Conservation (phyloP, 164 flowering plant genomes). For the Aristolochia contorta region DNA sequence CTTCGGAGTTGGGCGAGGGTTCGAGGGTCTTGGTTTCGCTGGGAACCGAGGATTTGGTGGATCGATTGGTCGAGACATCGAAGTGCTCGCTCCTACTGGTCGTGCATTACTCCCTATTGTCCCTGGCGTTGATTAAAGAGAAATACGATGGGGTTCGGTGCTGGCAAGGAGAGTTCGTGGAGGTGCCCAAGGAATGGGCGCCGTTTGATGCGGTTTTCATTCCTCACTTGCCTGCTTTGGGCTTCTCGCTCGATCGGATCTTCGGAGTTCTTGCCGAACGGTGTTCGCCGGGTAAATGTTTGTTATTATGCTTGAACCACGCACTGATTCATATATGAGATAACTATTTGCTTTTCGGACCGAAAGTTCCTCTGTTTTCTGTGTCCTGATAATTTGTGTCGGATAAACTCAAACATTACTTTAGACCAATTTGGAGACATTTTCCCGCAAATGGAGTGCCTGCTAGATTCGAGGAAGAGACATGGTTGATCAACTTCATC, state of each 20-base stretch:
- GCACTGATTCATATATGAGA: too few species aligned
- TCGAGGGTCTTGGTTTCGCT: constrained; percentile 66
- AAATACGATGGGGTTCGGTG: constrained; percentile 66
- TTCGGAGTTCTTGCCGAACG: constrained; percentile 36
- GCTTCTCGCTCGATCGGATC: constrained; percentile 44
- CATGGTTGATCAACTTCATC: neutral
- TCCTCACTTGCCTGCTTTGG: constrained; percentile 67
- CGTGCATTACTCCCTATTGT: constrained; percentile 79
- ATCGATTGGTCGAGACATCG: constrained; percentile 36
- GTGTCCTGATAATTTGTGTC: neutral
- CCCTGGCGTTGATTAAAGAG: constrained; percentile 67
- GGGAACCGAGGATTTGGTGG: constrained; percentile 64
- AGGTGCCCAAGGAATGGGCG: constrained; percentile 75
- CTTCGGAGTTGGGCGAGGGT: constrained; percentile 34
- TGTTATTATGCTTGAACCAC: neutral
- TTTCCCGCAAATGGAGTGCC: neutral
- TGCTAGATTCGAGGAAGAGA: too few species aligned
- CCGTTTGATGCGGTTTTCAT: constrained; percentile 75
- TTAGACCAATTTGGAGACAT: neutral
- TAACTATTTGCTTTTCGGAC: neutral
- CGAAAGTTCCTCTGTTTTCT: neutral
- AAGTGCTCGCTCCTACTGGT: constrained; percentile 38
- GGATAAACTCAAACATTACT: neutral
- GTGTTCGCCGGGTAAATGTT: constrained; percentile 53
- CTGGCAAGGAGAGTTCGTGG: constrained; percentile 80